phyloP scores from a whole-genome alignment of 2,329 filamentous ascomycete genomes.

The Uncinocarpus reesii region DNA sequence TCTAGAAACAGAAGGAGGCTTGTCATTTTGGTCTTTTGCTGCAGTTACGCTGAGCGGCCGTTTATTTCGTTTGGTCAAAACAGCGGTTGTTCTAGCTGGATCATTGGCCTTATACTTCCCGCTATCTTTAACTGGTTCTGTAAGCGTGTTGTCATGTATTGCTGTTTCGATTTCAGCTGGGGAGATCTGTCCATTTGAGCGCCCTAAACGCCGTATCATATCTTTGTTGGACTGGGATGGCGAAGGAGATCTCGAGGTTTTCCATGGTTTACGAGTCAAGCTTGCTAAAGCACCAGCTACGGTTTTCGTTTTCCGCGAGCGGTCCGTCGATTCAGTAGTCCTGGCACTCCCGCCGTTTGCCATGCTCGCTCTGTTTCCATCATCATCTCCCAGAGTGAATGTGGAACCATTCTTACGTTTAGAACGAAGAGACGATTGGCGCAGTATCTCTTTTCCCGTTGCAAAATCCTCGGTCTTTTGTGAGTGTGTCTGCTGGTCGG shows the following conservation, averaged over 20 bases:
- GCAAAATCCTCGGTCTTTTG: conserved; percentile 28
- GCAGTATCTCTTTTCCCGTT: conserved; percentile 34
- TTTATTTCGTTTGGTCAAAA: conserved; percentile 28
- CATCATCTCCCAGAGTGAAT: conserved; percentile 5
- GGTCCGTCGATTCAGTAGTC: conserved; percentile 21
- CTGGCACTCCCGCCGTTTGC: neutral
- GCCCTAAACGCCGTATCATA: neutral
- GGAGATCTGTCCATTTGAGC: neutral
- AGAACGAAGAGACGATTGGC: conserved; percentile 33
- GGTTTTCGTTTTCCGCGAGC: conserved; percentile 21
- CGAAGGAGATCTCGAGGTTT: conserved; percentile 39
- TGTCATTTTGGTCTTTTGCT: conserved; percentile 27
- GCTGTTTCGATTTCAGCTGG: neutral
- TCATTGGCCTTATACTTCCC: neutral
- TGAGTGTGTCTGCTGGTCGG: conserved; percentile 25
- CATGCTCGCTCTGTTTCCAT: neutral
- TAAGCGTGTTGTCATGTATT: conserved; percentile 2
- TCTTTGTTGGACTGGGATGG: conserved; percentile 23
- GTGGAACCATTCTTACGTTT: conserved; percentile 18
- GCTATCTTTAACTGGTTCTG: conserved; percentile 13
- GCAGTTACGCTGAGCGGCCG: conserved; percentile 35
- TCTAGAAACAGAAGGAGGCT: conserved; percentile 26
- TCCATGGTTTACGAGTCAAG: conserved; percentile 45
- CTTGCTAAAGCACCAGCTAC: conserved; percentile 43
- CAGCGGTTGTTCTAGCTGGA: neutral